These are phyloP conservation scores for Didymella pinodella DNA, from an alignment of 2,329 filamentous ascomycete species.

Conservation along the genomic window DNA sequence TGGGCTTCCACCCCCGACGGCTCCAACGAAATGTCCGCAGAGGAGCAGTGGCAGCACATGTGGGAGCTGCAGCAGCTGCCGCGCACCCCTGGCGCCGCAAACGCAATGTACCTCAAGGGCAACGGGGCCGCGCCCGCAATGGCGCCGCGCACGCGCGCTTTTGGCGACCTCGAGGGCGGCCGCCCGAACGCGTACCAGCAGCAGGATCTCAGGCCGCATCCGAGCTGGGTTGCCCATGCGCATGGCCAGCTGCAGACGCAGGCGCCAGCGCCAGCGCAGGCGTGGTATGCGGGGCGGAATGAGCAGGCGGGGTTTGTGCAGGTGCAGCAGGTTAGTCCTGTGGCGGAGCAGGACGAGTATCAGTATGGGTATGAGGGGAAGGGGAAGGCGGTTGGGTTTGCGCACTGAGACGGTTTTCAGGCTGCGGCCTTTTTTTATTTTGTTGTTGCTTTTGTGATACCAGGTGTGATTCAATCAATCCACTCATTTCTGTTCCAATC, in stretches of 20 bases:
- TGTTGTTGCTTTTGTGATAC: conserved; percentile 14
- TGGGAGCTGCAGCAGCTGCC: conserved; percentile 53
- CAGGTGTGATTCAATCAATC: conserved; percentile 19
- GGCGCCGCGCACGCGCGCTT: conserved; percentile 49
- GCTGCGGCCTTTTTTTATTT: background rate
- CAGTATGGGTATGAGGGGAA: conserved; percentile 29
- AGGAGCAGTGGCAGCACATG: conserved; percentile 54
- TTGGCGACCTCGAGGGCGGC: conserved; percentile 36
- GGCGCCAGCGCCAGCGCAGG: background rate
- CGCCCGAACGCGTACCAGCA: conserved; percentile 5
- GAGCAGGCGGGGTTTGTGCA: conserved; percentile 20
- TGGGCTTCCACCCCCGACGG: conserved; percentile 38
- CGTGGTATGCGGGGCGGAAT: conserved; percentile 24
- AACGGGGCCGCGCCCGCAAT: conserved; percentile 22
- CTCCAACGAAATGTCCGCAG: conserved; percentile 46
- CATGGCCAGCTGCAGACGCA: conserved; percentile 5
- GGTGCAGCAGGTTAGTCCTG: conserved; percentile 30
- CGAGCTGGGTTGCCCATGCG: conserved; percentile 18
- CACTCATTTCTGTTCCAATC: conserved; percentile 13
- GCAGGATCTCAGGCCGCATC: conserved; percentile 4
- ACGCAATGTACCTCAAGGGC: conserved; percentile 34
- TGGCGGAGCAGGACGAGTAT: conserved; percentile 34
- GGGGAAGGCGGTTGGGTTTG: conserved; percentile 30
- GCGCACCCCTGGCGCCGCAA: conserved; percentile 43
- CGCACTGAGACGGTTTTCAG: conserved; percentile 10